These are phyloP conservation scores for Amyloporia xantha DNA, from an alignment of 768 basidiomycete species.

Conservation along the genomic window DNA sequence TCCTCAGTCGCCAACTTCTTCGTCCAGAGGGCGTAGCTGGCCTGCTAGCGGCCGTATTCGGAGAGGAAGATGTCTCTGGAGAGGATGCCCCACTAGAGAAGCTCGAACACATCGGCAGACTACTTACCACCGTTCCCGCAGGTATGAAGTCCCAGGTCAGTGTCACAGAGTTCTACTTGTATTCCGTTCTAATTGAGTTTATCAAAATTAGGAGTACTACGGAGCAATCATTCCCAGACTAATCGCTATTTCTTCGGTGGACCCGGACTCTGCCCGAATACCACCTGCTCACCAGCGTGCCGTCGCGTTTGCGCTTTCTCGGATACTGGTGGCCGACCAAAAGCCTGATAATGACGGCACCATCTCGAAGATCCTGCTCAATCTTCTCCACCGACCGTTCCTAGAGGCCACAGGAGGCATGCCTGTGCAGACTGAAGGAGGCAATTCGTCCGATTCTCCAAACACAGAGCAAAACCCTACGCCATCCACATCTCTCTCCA, in stretches of 20 bases:
- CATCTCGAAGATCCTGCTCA: constrained; percentile 29
- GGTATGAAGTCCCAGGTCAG: constrained; percentile 50
- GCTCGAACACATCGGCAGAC: constrained; percentile 62
- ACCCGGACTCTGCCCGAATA: constrained; percentile 25
- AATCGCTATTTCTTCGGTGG: constrained; percentile 39
- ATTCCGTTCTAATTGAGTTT: background rate
- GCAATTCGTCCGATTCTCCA: background rate
- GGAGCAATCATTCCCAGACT: constrained; percentile 46
- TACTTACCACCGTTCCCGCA: constrained; percentile 58
- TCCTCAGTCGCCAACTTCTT: constrained; percentile 66
- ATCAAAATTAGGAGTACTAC: constrained; percentile 52
- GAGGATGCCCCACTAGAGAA: constrained; percentile 59
- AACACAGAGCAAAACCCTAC: constrained; percentile 11
- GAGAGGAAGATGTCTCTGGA: constrained; percentile 43
- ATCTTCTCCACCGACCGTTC: constrained; percentile 51
- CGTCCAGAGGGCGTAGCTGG: constrained; percentile 66
- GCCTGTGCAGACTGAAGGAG: background rate
- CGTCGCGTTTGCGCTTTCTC: constrained; percentile 62
- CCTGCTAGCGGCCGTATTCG: constrained; percentile 62
- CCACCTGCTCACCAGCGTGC: constrained; percentile 48
- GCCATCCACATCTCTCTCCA: constrained; percentile 40
- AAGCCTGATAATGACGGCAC: constrained; percentile 13
- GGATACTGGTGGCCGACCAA: constrained; percentile 43
- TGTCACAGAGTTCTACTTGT: background rate
- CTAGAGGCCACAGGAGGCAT: constrained; percentile 9